A percentile compares a stretch with the other conserved stretches of the same genome.
These are phyloP conservation scores for baker's yeast (Saccharomyces cerevisiae) DNA, from an alignment of 805 yeast species.

Conservation along the genomic window DNA sequence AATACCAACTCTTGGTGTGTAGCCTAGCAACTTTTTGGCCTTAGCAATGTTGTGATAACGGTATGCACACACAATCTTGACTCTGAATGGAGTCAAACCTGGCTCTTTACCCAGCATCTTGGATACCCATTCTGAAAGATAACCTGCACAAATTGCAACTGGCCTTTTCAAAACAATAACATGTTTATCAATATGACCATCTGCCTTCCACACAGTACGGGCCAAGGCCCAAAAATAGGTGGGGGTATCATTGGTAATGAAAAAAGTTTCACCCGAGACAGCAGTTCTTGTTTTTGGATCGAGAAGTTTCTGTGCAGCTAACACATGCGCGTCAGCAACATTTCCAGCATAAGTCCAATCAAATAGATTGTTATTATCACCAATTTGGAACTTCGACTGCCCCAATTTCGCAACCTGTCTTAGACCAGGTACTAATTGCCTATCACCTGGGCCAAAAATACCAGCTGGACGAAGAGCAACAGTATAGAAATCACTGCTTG, in stretches of 20 bases:
- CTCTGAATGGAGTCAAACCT: conserved; percentile 93
- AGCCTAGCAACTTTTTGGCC: conserved; percentile 72
- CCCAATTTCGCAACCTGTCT: conserved; percentile 74
- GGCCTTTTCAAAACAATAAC: conserved; percentile 64
- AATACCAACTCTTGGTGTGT: conserved; percentile 67
- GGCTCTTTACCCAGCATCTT: conserved; percentile 73
- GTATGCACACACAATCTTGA: conserved; percentile 81
- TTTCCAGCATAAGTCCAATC: conserved; percentile 99
- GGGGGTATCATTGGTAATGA: conserved; percentile 89
- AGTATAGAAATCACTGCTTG: conserved; percentile 52
- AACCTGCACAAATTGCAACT: conserved; percentile 75
- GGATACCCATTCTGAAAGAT: conserved; percentile 67
- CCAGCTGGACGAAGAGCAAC: conserved; percentile 95
- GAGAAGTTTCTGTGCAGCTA: conserved; percentile 75
- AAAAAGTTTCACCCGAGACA: conserved; percentile 81
- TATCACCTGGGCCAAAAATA: conserved; percentile 96
- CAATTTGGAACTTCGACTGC: conserved; percentile 87
- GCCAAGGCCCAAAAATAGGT: conserved; percentile 96
- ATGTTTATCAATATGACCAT: conserved; percentile 68
- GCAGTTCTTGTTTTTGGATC: conserved; percentile 34
- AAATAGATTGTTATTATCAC: conserved; percentile 86
- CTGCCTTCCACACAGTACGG: conserved; percentile 94
- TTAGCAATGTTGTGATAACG: conserved; percentile 88
- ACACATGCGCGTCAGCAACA: conserved; percentile 92
- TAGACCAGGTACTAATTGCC: conserved; percentile 91